phyloP scores from a whole-genome alignment of 495 filamentous ascomycete genomes.

The Endocarpon pusillum region DNA sequence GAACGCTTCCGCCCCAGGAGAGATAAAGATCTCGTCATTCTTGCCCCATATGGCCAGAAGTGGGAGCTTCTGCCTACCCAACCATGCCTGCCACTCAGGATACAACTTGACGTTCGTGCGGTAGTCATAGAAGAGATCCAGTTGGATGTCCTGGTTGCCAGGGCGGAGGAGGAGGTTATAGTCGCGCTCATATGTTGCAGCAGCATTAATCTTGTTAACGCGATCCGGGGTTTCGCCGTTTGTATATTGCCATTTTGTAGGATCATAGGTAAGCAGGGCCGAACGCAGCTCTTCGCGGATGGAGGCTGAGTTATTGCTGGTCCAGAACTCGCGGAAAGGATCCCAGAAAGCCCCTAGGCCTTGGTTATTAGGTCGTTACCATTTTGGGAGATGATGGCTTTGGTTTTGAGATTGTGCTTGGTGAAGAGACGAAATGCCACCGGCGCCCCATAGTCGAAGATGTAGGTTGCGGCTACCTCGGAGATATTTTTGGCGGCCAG shows the following conservation, averaged over 20 bases:
- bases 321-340: constrained; percentile 31
- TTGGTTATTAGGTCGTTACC: constrained; percentile 47
- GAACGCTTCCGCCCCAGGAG: constrained; percentile 42
- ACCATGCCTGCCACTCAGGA: constrained; percentile 40
- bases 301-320: constrained; percentile 14
- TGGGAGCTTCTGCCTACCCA: constrained; percentile 34
- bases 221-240: constrained; percentile 25
- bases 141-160: constrained; percentile 36
- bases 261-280: constrained; percentile 24
- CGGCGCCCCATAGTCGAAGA: constrained; percentile 53
- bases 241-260: constrained; percentile 38
- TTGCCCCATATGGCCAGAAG: constrained; percentile 46
- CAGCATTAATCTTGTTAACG: constrained; percentile 24
- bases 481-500: constrained; percentile 26
- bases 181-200: constrained; percentile 35
- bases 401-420: constrained; percentile 25
- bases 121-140: constrained; percentile 43
- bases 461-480: constrained; percentile 34
- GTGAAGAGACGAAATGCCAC: constrained; percentile 37
- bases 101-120: constrained; percentile 36
- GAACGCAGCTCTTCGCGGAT: constrained; percentile 22
- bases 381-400: constrained; percentile 41
- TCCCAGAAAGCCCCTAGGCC: constrained; percentile 42
- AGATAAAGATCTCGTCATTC: constrained; percentile 39
- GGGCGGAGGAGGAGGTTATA: constrained; percentile 29